Evolutionary conservation across 441 rosid genomes (phyloP).

Genomic region (Populus tomentosa): DNA sequence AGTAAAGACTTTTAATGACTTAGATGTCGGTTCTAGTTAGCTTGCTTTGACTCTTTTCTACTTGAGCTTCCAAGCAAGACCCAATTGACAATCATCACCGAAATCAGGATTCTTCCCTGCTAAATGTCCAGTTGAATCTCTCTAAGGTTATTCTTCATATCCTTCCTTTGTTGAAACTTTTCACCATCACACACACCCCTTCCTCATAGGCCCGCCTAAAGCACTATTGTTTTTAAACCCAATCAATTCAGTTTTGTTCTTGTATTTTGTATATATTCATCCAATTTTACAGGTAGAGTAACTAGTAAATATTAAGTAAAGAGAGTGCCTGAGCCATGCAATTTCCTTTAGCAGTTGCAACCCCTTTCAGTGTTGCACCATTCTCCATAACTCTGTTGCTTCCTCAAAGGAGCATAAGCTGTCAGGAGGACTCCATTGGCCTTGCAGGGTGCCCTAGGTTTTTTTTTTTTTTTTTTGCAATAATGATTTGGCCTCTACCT

Average conservation of each 20-base stretch:
- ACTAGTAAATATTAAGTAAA: neutral
- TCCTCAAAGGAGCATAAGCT: neutral
- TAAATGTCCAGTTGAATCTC: too few relatives aligned
- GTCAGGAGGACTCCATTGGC: neutral
- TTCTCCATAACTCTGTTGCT: neutral
- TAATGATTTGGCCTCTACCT: neutral
- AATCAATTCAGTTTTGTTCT: too few relatives aligned
- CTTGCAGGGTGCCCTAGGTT: neutral
- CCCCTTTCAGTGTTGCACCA: neutral
- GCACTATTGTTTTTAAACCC: neutral
- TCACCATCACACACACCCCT: neutral
- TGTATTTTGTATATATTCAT: too few relatives aligned
- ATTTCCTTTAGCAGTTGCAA: neutral
- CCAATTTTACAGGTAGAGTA: neutral
- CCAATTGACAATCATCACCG: neutral
- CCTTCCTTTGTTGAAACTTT: neutral
- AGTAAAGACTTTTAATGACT: neutral
- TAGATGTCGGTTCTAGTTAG: neutral
- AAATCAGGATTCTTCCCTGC: neutral
- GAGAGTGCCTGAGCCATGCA: neutral
- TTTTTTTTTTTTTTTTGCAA: neutral
- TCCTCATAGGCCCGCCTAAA: slow-evolving; percentile 8
- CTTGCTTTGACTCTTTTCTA: too few relatives aligned
- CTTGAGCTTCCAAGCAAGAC: neutral
- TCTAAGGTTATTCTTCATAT: neutral